Percentiles rank a stretch among this genome's conserved stretches.
phyloP scores from a whole-genome alignment of 208 protist genomes.

The Spironucleus salmonicida region DNA sequence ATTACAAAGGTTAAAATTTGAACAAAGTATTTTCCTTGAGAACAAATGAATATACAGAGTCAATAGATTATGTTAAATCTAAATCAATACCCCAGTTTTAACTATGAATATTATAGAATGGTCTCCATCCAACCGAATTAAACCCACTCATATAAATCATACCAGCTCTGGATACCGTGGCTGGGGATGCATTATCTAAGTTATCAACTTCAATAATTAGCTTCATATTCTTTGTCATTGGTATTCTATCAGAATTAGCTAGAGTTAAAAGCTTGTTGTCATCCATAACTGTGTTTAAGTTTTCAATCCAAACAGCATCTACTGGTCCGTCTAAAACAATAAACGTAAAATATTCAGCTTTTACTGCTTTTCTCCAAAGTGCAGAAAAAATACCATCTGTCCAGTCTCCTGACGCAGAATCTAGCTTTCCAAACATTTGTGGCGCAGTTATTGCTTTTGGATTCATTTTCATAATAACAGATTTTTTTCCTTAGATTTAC shows the following conservation, averaged over 20 bases:
- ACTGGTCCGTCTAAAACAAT: slow-evolving; percentile 87
- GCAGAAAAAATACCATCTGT: slow-evolving; percentile 86
- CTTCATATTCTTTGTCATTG: slow-evolving; percentile 66
- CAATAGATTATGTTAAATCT: neutral
- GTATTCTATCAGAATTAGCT: slow-evolving; percentile 84
- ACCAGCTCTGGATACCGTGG: slow-evolving; percentile 88
- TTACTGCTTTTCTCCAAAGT: slow-evolving; percentile 59
- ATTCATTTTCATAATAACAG: slow-evolving; percentile 53
- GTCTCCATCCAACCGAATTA: slow-evolving; percentile 67
- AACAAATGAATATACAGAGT: slow-evolving; percentile 28
- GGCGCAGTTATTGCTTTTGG: slow-evolving; percentile 74
- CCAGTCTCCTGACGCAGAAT: slow-evolving; percentile 84
- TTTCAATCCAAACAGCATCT: slow-evolving; percentile 94
- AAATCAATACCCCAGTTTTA: slow-evolving; percentile 31
- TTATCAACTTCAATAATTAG: slow-evolving; percentile 87
- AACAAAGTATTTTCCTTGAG: slow-evolving; percentile 27
- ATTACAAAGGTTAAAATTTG: neutral
- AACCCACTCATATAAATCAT: slow-evolving; percentile 84
- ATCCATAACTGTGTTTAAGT: slow-evolving; percentile 92
- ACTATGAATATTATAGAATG: slow-evolving; percentile 48
- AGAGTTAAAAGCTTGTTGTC: slow-evolving; percentile 88
- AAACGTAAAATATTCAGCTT: slow-evolving; percentile 48
- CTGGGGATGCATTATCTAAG: slow-evolving; percentile 86
- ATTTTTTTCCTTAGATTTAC: slow-evolving; percentile 9
- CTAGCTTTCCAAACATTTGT: slow-evolving; percentile 83